These are phyloP conservation scores for Euphorbia neoarborescens DNA, from an alignment of 441 rosid species.

Conservation along the genomic window DNA sequence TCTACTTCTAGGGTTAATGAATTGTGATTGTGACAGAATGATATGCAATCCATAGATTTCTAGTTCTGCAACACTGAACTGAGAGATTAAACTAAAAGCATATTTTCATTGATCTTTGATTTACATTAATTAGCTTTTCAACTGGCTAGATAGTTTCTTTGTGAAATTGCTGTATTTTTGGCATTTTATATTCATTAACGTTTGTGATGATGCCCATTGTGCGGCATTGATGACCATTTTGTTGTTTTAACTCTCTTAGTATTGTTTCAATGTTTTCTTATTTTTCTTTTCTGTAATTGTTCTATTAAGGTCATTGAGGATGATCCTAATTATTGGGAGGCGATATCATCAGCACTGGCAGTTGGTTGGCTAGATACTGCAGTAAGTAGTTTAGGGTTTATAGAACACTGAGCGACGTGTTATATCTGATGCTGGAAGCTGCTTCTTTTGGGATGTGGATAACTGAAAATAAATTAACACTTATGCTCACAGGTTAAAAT, in stretches of 20 bases:
- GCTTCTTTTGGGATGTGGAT: constrained; percentile 13
- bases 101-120: not conserved
- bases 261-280: constrained; percentile 1
- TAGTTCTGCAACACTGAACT: too few species aligned
- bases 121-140: not conserved
- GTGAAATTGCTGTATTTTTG: not conserved
- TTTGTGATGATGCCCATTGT: not conserved
- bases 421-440: not conserved
- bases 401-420: not conserved
- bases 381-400: constrained; percentile 33
- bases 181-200: not conserved
- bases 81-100: not conserved
- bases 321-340: constrained; percentile 76
- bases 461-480: not conserved
- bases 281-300: constrained; percentile 15
- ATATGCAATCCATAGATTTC: not conserved
- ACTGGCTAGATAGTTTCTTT: not conserved
- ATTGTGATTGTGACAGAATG: not conserved
- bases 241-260: not conserved
- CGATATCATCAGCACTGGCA: constrained; percentile 64
- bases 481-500: constrained; percentile 58
- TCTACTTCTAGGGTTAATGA: not conserved
- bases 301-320: constrained; percentile 64
- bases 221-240: not conserved
- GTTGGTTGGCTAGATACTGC: constrained; percentile 93